These are phyloP conservation scores for Leccinum subrobustum DNA, from an alignment of 1,284 basidiomycete genomes.

Conservation along the genomic window DNA sequence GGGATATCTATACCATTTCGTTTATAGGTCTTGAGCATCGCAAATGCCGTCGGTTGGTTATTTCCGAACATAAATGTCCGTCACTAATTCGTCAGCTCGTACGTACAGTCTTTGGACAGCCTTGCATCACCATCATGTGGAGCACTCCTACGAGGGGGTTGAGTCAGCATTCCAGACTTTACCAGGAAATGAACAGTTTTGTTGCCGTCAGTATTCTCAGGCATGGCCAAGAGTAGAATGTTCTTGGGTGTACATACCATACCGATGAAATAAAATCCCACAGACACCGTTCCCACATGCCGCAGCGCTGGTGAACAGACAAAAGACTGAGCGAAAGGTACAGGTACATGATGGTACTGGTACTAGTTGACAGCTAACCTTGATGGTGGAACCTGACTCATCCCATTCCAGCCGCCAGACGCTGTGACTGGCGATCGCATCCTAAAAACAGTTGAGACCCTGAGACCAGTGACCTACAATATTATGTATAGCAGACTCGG, in stretches of 20 bases:
- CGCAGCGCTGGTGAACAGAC: background rate
- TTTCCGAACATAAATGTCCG: background rate
- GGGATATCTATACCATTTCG: conserved; percentile 1
- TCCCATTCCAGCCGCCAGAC: background rate
- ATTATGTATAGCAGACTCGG: background rate
- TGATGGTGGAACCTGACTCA: background rate
- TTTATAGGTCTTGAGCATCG: conserved; percentile 20
- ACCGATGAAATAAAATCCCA: background rate
- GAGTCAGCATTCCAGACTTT: background rate
- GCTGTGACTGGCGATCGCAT: background rate
- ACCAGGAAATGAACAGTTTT: background rate
- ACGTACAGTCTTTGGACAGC: conserved; percentile 8
- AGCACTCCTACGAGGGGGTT: background rate
- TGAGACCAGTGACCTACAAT: background rate
- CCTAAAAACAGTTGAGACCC: background rate
- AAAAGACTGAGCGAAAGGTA: background rate
- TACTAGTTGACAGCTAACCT: background rate
- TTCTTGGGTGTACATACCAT: background rate
- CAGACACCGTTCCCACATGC: background rate
- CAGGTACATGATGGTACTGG: background rate
- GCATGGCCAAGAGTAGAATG: background rate
- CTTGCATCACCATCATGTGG: background rate
- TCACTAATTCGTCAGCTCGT: background rate
- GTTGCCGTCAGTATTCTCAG: background rate
- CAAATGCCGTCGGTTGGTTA: background rate